Evolutionary conservation across 2,329 filamentous ascomycete genomes (phyloP), one percentile per base, ranked within the genome.

Genomic region (Sporothrix protearum): DNA sequence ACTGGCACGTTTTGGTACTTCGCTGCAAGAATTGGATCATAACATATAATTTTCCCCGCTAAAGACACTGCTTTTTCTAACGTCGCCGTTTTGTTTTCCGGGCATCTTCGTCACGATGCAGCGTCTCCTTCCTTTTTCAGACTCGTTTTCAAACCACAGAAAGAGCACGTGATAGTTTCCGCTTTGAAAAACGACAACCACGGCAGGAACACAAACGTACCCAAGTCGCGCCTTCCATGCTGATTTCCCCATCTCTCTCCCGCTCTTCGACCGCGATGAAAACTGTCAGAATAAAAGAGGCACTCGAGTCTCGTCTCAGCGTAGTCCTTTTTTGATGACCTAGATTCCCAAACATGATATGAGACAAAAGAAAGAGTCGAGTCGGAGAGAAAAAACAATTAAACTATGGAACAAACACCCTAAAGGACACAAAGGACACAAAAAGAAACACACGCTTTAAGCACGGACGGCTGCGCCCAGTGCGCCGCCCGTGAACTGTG

Each of bases 401-500:
- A 66, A 66, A 49, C 42, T 47, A 66, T 30, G n/a, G 19, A 49
- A 66, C 42, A 66, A 66, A 49, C 63, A 66, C 42, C 39, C 63
- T 30, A 49, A 33, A 14, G 22, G 28, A 59, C 12, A 61, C 3
- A 39, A 22, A 8, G 30, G 14, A n/a, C 53, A 30, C 10, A 57
- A 10, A 3, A 22, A 61, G 16, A 57, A 57, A 12, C 14, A 57
- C 39, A 47, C 42, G 28, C 22, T 63, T 63, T 85, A 90, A 80
- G 86, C 87, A 77, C 88, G 83, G 74, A 91, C 87, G 70, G 88
- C 88, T 76, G 87, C 87, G 77, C 92, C 91, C 80, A 95, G 83
- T 73, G 91, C 92, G 81, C 92, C 92, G 74, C 92, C 92, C 16
- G 92, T 94, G 82, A 94, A 95, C 79, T 93, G 91, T 75, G 91